Conservation (phyloP, 2,329 filamentous ascomycete genomes). For the Xylaria arbuscula region DNA sequence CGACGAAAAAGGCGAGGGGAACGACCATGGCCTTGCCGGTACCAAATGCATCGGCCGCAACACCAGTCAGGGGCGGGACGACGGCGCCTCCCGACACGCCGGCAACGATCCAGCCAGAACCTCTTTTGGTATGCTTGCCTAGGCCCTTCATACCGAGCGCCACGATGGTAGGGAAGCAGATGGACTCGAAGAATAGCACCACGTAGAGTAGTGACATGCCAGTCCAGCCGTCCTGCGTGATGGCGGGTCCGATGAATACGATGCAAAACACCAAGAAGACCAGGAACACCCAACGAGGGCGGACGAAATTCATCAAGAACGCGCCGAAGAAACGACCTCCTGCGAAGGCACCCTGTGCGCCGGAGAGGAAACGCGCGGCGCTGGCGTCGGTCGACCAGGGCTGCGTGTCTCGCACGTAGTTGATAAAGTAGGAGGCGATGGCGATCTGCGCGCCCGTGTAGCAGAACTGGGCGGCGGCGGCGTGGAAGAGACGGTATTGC, state of each 20-base stretch:
- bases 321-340: constrained; percentile 77
- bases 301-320: constrained; percentile 72
- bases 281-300: constrained; percentile 75
- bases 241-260: constrained; percentile 67
- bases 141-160: constrained; percentile 80
- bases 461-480: constrained; percentile 79
- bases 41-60: constrained; percentile 70
- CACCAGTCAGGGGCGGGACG: constrained; percentile 77
- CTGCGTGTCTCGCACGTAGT: constrained; percentile 73
- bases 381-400: constrained; percentile 60
- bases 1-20: constrained; percentile 69
- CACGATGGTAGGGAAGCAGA: constrained; percentile 85
- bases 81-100: constrained; percentile 79
- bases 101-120: constrained; percentile 76
- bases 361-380: constrained; percentile 76
- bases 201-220: constrained; percentile 73
- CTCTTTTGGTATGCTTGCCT: constrained; percentile 80
- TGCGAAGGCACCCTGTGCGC: constrained; percentile 78
- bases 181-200: constrained; percentile 81
- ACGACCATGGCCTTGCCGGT: constrained; percentile 75
- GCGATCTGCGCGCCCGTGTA: constrained; percentile 79
- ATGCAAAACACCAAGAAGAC: constrained; percentile 72
- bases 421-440: constrained; percentile 77
- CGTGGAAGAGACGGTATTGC: constrained; percentile 81
- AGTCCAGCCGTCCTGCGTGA: constrained; percentile 58